Evolutionary conservation across 306 rosid genomes (phyloP).

Genomic region (Morella rubra): DNA sequence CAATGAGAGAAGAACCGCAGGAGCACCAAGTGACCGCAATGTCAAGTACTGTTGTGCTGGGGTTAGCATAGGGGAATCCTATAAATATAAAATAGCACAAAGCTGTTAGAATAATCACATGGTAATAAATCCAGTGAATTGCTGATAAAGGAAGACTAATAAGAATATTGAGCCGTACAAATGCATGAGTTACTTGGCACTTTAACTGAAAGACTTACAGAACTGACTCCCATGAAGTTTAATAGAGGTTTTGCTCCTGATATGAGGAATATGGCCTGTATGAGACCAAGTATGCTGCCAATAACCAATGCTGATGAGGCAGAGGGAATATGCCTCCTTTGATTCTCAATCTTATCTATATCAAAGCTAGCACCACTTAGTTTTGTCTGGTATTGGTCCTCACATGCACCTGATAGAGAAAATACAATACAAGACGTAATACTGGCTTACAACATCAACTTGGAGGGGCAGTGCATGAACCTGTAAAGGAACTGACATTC

Average conservation of each 20-base stretch:
- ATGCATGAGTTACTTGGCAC: neutral
- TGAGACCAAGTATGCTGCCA: conserved; percentile 76
- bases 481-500: neutral
- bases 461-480: conserved; percentile 12
- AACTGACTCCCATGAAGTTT: conserved; percentile 79
- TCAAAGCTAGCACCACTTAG: conserved; percentile 37
- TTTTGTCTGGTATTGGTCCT: conserved; percentile 39
- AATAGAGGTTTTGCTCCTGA: conserved; percentile 77
- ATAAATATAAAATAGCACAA: conserved; percentile 23
- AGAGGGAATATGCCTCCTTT: conserved; percentile 77
- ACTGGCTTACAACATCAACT: conserved; percentile 2
- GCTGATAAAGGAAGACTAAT: neutral
- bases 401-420: conserved; percentile 39
- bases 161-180: conserved; percentile 10
- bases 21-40: conserved; percentile 93
- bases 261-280: conserved; percentile 79
- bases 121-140: neutral
- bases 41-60: conserved; percentile 75
- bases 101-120: conserved; percentile 5
- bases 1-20: conserved; percentile 91
- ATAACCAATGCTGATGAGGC: conserved; percentile 89
- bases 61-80: conserved; percentile 84
- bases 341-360: conserved; percentile 29
- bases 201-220: conserved; percentile 47
- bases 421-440: conserved; percentile 14